Conservation (phyloP, 306 rosid species). For the Quercus agrifolia region DNA sequence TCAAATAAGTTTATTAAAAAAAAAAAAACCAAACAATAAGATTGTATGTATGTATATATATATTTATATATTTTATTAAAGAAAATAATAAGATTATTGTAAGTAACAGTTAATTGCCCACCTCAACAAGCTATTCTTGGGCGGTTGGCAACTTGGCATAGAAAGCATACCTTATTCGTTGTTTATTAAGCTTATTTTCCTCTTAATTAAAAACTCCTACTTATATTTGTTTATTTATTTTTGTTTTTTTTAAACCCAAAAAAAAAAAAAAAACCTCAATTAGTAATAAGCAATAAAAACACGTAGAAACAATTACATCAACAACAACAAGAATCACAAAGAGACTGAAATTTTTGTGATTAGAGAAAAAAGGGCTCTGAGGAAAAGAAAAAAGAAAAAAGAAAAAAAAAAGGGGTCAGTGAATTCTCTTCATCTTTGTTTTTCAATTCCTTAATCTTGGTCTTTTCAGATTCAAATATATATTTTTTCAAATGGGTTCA, state of each 20-base stretch:
- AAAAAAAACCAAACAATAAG: no score
- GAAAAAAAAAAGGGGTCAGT: conserved; percentile 71
- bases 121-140: conserved; percentile 77
- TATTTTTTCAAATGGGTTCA: conserved; percentile 22
- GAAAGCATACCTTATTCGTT: conserved; percentile 44
- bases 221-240: neutral
- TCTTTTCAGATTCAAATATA: conserved; percentile 17
- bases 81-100: conserved; percentile 1
- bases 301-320: conserved; percentile 13
- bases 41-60: neutral
- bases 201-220: neutral
- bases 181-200: conserved; percentile 35
- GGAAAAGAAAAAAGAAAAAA: neutral
- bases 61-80: neutral
- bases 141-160: conserved; percentile 63
- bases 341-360: conserved; percentile 46
- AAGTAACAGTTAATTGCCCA: conserved; percentile 29
- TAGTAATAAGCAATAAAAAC: conserved; percentile 27
- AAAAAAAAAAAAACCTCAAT: conserved; percentile 17
- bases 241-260: conserved; percentile 11
- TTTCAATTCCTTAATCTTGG: conserved; percentile 29
- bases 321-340: conserved; percentile 31
- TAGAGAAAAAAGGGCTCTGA: conserved; percentile 51
- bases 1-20: no score
- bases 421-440: conserved; percentile 40